Evolutionary conservation across 192 early-diverging fungal species (phyloP), one percentile per base, ranked within the genome.

Genomic region (Coemansia sp.): DNA sequence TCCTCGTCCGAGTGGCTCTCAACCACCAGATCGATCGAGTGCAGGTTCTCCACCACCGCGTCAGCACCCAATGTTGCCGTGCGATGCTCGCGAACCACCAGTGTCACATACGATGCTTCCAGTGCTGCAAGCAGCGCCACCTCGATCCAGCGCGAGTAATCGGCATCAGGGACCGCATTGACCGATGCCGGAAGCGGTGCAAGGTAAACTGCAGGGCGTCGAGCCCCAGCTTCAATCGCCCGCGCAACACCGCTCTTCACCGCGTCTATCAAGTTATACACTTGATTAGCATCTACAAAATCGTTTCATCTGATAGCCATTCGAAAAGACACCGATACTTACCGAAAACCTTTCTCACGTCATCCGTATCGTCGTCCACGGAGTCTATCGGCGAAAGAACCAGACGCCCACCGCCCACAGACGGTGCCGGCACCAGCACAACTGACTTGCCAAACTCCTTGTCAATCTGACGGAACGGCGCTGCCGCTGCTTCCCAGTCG

Each of bases 321-420:
- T 12, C 41, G 1, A 14, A n/a, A 2, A 12, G 16, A n/a, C 41
- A 43, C 3, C 0, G 41, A 12, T 43, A 12, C 60, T 18, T 62
- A 55, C 39, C 90, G 45, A 68, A 60, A 57, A 87, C 88, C 61
- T 89, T 86, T 66, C 93, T 85, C 47, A 89, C 89, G 75, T 94
- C 93, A 68, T 94, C 93, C 23, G 88, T 85, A 69, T 94, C 93
- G 57, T 85, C 85, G 57, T 74, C 62, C 5, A 92, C 65, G 12
- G 86, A 83, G 24, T 89, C 91, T 26, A 86, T 90, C n/a, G 93
- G 91, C 6, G 86, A 85, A n/a, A 92, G 64, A 14, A 94, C 77
- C 23, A 92, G 65, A 24, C 90, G 85, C 4, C 81, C 76, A 47
- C 87, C 86, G 26, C 86, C 86, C 13, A 84, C 88, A n/a, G 62